Conservation (phyloP, 371 early-diverging fungal genomes). For the Mortierella sp. region DNA sequence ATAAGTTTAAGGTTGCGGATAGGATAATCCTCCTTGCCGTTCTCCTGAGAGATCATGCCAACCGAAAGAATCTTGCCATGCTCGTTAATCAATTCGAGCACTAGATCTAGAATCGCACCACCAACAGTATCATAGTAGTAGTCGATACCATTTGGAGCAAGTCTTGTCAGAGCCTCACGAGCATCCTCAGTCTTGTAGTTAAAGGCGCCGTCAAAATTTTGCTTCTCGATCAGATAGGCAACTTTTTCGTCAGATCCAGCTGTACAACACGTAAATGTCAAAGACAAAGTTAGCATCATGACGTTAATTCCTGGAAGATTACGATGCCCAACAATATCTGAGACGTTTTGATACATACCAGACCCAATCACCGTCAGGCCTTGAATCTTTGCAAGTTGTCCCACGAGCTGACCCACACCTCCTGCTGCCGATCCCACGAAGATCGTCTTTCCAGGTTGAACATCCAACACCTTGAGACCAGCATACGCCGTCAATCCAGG, state of each 20-base stretch:
- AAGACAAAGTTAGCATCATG: background rate
- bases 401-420: constrained; percentile 70
- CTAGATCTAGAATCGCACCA: constrained; percentile 28
- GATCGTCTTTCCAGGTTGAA: constrained; percentile 64
- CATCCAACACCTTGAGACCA: constrained; percentile 35
- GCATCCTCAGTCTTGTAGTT: constrained; percentile 44
- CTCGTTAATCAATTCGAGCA: constrained; percentile 42
- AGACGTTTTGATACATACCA: constrained; percentile 9
- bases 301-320: background rate
- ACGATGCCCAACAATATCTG: background rate
- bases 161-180: constrained; percentile 32
- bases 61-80: constrained; percentile 37
- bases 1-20: constrained; percentile 38
- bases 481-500: constrained; percentile 44
- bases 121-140: constrained; percentile 45
- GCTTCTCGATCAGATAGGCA: constrained; percentile 18
- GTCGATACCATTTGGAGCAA: constrained; percentile 44
- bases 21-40: constrained; percentile 36
- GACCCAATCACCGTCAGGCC: constrained; percentile 46
- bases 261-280: background rate
- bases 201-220: constrained; percentile 40
- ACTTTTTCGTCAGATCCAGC: constrained; percentile 50
- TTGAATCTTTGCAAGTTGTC: constrained; percentile 40
- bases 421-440: constrained; percentile 70
- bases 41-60: constrained; percentile 56